Evolutionary conservation across 106 monocot genomes (phyloP).

Genomic region (Phalaenopsis aphrodite): DNA sequence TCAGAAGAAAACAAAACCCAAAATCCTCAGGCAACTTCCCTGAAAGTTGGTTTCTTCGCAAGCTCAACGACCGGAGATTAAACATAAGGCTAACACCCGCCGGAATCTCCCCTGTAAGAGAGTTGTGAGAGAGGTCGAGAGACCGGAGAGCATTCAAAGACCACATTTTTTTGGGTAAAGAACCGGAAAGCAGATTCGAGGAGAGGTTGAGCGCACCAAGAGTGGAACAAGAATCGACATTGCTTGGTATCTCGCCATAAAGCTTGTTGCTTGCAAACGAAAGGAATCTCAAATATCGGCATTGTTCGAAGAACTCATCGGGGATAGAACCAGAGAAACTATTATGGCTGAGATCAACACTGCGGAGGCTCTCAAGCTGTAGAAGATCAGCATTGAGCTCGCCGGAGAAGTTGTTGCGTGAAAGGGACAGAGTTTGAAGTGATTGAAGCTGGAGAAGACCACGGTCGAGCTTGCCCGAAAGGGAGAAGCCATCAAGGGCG

Average conservation of each 20-base stretch:
- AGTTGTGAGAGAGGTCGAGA: conserved; percentile 51
- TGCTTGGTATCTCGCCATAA: conserved; percentile 33
- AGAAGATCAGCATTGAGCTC: conserved; percentile 26
- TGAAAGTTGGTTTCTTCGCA: conserved; percentile 35
- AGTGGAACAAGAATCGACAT: conserved; percentile 35
- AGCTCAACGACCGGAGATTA: conserved; percentile 30
- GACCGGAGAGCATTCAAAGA: conserved; percentile 32
- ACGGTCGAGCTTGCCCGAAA: conserved; percentile 51
- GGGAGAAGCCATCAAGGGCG: conserved; percentile 33
- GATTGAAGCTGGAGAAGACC: conserved; percentile 60
- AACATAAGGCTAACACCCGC: conserved; percentile 26
- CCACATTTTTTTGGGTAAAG: conserved; percentile 35
- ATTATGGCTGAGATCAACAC: conserved; percentile 46
- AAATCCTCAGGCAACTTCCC: conserved; percentile 39
- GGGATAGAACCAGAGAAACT: conserved; percentile 43
- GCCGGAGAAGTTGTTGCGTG: conserved; percentile 53
- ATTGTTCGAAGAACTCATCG: conserved; percentile 43
- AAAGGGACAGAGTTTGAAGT: conserved; percentile 35
- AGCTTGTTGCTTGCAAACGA: conserved; percentile 44
- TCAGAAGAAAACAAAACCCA: conserved; percentile 32
- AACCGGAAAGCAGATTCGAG: conserved; percentile 37
- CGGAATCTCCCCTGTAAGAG: conserved; percentile 34
- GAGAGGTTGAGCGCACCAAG: conserved; percentile 45
- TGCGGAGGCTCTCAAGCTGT: conserved; percentile 25
- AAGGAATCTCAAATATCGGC: conserved; percentile 26